Base-by-base conservation (phyloP, 352 stramenopile genomes). In the Lagenidium sp. region DNA sequence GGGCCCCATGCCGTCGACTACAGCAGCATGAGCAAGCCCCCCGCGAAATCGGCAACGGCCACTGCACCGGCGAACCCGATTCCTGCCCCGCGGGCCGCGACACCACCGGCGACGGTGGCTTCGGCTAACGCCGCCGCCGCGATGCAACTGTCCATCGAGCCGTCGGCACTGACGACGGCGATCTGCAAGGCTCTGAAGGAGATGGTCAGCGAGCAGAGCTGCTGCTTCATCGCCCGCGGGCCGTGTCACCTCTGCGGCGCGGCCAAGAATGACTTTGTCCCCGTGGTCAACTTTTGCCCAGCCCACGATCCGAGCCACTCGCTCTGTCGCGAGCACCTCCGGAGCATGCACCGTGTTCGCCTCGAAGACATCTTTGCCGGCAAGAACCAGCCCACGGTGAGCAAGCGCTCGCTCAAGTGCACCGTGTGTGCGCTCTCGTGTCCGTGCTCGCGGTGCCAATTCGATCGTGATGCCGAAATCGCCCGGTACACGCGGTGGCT, bases 271-370 rank as follows among this genome's bases (percentile, higher is more conserved):
- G 55, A 77, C 35, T 65, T 62, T 24, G 63, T 83, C 18, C 68
- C 76, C 2, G 76, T 89, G 2, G 70, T 85, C 42, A 89, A 85
- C 41, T 89, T 89, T 39, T 89, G 76, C 37, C 71, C 76, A 5
- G 61, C 68, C 44, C 79, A 71, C 8, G 52, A 76, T n/a, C 68
- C 70, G 20, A 60, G 54, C 28, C 76, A 89, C 48, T 85, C 76
- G 47, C 55, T 89, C 19, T 89, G 76, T 55, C 68, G 70, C 18
- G 73, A 85, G 39, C 76, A 89, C 45, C 43, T 89, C 31, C 73
- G 76, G 31, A 86, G 68, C 45, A 63, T 81, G 40, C 75, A 86
- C 29, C 60, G 68, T 41, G 72, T 89, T 51, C 68, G 73, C 28
- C 68, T 82, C 47, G 73, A 83, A 40, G 70, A 83, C 45, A 62